Percentiles rank a stretch among this genome's conserved stretches.
phyloP scores from a whole-genome alignment of 73 alveolate species.

The Breviolum minutum region DNA sequence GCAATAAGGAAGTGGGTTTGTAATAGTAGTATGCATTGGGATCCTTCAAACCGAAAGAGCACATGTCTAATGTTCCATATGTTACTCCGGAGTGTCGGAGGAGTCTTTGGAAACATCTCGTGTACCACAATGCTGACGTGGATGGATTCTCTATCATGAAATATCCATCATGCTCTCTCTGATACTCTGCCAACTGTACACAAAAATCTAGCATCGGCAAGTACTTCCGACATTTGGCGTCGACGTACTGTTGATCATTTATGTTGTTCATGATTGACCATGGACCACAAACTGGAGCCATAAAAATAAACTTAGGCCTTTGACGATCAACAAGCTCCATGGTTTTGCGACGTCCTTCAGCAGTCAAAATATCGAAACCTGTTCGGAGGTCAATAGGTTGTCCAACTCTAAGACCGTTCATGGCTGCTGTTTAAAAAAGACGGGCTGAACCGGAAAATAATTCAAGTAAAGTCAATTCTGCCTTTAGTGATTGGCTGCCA shows the following conservation, averaged over 20 bases:
- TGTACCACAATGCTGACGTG: background rate
- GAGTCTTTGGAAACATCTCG: background rate
- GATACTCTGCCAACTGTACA: background rate
- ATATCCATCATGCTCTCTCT: background rate
- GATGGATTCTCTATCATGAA: slow-evolving; percentile 28
- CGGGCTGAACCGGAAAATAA: too few relatives aligned
- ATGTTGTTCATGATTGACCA: background rate
- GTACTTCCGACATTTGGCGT: background rate
- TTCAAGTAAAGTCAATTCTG: too few relatives aligned
- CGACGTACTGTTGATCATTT: background rate
- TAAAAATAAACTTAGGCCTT: background rate
- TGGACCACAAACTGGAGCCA: background rate
- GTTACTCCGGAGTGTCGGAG: background rate
- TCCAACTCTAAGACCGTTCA: too few relatives aligned
- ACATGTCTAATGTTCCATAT: slow-evolving; percentile 13
- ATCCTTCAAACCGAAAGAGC: background rate
- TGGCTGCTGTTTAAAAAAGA: too few relatives aligned
- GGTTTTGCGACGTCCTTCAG: background rate
- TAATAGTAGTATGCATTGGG: background rate
- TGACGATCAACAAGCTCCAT: background rate
- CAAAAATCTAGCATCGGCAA: background rate
- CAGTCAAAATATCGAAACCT: too few relatives aligned
- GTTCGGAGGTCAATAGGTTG: too few relatives aligned
- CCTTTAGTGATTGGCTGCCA: too few relatives aligned
- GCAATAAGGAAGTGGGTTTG: background rate